These are phyloP conservation scores for Mycena chlorophos DNA, from an alignment of 768 basidiomycete species.

Conservation along the genomic window DNA sequence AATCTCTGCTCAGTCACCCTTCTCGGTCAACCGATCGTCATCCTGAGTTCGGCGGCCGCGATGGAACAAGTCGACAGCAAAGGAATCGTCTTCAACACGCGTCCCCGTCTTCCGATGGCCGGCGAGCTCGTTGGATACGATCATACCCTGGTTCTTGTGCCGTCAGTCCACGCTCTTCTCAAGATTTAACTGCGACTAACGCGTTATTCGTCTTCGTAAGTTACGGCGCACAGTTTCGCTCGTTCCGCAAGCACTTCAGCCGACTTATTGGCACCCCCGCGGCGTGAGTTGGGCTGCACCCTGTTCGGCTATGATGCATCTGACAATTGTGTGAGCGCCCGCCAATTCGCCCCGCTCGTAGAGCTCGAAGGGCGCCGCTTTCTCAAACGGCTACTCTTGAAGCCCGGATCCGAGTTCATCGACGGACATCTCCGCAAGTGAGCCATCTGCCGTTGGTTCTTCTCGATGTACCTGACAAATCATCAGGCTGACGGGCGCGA, in stretches of 20 bases:
- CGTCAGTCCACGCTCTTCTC: slow-evolving; percentile 7
- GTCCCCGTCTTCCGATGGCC: slow-evolving; percentile 50
- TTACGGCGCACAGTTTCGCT: slow-evolving; percentile 45
- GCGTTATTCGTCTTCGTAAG: slow-evolving; percentile 4
- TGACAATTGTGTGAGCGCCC: slow-evolving; percentile 16
- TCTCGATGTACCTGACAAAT: slow-evolving; percentile 2
- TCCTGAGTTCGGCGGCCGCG: slow-evolving; percentile 45
- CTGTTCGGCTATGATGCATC: not conserved
- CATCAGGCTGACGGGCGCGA: slow-evolving; percentile 48
- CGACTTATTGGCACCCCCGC: slow-evolving; percentile 39
- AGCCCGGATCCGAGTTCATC: slow-evolving; percentile 31
- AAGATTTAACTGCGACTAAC: not conserved
- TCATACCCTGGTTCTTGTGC: slow-evolving; percentile 47
- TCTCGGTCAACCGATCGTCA: slow-evolving; percentile 47
- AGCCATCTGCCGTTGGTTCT: slow-evolving; percentile 14
- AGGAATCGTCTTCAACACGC: slow-evolving; percentile 47
- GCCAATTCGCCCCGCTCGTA: slow-evolving; percentile 34
- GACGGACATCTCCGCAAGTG: slow-evolving; percentile 43
- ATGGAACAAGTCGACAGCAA: slow-evolving; percentile 51
- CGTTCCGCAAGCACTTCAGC: slow-evolving; percentile 45
- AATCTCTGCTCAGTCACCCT: slow-evolving; percentile 40
- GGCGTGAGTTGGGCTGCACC: slow-evolving; percentile 6
- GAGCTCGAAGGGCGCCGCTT: slow-evolving; percentile 38
- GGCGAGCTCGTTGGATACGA: slow-evolving; percentile 51
- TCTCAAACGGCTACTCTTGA: slow-evolving; percentile 36